Conservation (phyloP, 306 rosid genomes). For the Nissolia schottii region DNA sequence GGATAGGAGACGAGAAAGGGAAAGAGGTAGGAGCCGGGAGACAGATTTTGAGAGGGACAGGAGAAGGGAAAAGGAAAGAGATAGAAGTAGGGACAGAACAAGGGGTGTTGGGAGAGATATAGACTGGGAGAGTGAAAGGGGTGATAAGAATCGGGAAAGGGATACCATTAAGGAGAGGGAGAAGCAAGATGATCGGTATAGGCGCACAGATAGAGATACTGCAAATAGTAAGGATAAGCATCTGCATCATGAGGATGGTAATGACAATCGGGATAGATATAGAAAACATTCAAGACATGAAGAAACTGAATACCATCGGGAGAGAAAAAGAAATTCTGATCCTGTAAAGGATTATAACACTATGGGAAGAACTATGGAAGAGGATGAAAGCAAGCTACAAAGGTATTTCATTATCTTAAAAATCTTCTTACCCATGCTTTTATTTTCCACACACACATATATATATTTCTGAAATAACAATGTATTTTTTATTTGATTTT, state of each 20-base stretch:
- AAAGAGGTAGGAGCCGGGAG: slow-evolving; percentile 50
- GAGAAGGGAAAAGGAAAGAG: slow-evolving; percentile 45
- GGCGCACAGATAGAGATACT: slow-evolving; percentile 36
- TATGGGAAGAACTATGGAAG: slow-evolving; percentile 27
- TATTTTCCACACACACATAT: not conserved
- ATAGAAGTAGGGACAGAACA: slow-evolving; percentile 44
- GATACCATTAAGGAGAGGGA: slow-evolving; percentile 42
- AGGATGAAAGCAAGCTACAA: slow-evolving; percentile 28
- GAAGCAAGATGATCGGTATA: slow-evolving; percentile 46
- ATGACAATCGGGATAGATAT: slow-evolving; percentile 41
- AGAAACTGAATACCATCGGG: slow-evolving; percentile 37
- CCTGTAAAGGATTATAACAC: slow-evolving; percentile 23
- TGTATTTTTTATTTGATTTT: slow-evolving; percentile 11
- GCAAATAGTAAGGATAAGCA: slow-evolving; percentile 43
- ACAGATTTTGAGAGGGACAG: slow-evolving; percentile 39
- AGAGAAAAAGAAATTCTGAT: slow-evolving; percentile 35
- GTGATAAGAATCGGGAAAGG: slow-evolving; percentile 39
- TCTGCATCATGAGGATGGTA: slow-evolving; percentile 36
- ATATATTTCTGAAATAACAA: not conserved
- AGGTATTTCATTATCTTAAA: slow-evolving; percentile 37
- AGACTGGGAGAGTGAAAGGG: slow-evolving; percentile 52
- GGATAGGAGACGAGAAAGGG: slow-evolving; percentile 56
- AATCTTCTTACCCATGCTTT: not conserved
- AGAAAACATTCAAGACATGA: slow-evolving; percentile 53
- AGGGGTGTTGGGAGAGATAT: slow-evolving; percentile 47